Evolutionary conservation across 1,284 basidiomycete species (phyloP).

Genomic region (Sanghuangporus sanghuang): DNA sequence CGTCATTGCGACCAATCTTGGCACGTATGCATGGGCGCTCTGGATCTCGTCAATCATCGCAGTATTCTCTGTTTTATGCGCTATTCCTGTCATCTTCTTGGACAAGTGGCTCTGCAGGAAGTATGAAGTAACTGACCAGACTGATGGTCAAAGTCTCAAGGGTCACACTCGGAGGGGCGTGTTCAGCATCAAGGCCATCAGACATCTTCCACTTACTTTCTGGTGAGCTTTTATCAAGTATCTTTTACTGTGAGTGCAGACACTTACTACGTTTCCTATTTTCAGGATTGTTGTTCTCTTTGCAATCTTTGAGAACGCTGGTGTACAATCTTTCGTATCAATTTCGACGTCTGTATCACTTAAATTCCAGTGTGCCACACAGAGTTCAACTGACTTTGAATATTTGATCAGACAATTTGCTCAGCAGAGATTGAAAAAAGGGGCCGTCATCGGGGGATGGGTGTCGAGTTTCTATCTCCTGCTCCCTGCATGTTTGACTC

Average conservation of each 20-base stretch:
- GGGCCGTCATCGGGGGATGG: slow-evolving; percentile 43
- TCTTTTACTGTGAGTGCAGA: neutral
- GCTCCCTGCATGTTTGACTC: slow-evolving; percentile 38
- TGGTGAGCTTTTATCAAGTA: slow-evolving; percentile 18
- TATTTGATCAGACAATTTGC: slow-evolving; percentile 32
- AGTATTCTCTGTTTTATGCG: slow-evolving; percentile 36
- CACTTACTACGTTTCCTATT: neutral
- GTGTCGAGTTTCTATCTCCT: slow-evolving; percentile 44
- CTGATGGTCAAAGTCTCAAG: slow-evolving; percentile 29
- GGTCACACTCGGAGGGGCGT: slow-evolving; percentile 25
- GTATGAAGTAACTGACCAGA: slow-evolving; percentile 37
- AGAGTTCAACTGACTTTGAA: neutral
- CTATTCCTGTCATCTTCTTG: slow-evolving; percentile 33
- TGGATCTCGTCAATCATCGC: slow-evolving; percentile 40
- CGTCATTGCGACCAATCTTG: slow-evolving; percentile 35
- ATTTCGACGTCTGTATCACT: slow-evolving; percentile 35
- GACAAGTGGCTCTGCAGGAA: slow-evolving; percentile 34
- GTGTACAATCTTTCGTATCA: slow-evolving; percentile 41
- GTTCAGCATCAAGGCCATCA: slow-evolving; percentile 33
- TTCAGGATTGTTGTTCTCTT: slow-evolving; percentile 36
- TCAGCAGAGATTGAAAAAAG: slow-evolving; percentile 40
- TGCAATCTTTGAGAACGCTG: slow-evolving; percentile 40
- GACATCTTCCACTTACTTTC: slow-evolving; percentile 35
- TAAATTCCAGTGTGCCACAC: neutral
- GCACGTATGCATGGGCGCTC: slow-evolving; percentile 38